Evolutionary conservation across 1,284 basidiomycete genomes (phyloP).

Genomic region (Ganoderma leucocontextum): DNA sequence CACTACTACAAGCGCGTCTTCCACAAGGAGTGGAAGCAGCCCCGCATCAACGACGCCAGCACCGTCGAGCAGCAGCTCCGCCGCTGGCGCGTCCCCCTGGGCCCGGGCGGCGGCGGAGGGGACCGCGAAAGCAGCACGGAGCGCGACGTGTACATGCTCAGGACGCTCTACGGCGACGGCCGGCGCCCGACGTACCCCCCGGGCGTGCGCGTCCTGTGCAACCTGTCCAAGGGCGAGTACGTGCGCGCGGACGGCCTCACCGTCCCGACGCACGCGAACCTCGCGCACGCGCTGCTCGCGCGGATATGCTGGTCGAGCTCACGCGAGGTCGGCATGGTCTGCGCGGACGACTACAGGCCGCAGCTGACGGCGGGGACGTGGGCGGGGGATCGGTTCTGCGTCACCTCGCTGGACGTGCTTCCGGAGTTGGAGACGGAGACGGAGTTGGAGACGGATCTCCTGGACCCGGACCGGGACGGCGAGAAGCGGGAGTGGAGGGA

Average conservation of each 20-base stretch:
- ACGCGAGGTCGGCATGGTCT: conserved; percentile 9
- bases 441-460: background rate
- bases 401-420: conserved; percentile 13
- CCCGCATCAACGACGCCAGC: conserved; percentile 11
- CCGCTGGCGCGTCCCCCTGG: background rate
- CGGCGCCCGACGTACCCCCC: conserved; percentile 11
- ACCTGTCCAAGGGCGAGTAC: conserved; percentile 23
- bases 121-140: background rate
- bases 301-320: conserved; percentile 23
- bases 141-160: conserved; percentile 14
- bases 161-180: conserved; percentile 20
- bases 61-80: background rate
- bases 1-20: conserved; percentile 18
- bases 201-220: conserved; percentile 20
- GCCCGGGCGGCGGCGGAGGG: too few relatives aligned
- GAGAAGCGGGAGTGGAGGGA: conserved; percentile 17
- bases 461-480: background rate
- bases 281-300: conserved; percentile 21
- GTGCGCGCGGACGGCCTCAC: conserved; percentile 20
- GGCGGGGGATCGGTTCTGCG: conserved; percentile 26
- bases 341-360: conserved; percentile 6
- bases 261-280: conserved; percentile 14
- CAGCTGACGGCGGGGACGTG: conserved; percentile 16
- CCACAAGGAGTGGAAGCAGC: conserved; percentile 17
- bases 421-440: conserved; percentile 1